Conservation (phyloP, 1,139 yeast genomes). For the Taphrina communis region DNA sequence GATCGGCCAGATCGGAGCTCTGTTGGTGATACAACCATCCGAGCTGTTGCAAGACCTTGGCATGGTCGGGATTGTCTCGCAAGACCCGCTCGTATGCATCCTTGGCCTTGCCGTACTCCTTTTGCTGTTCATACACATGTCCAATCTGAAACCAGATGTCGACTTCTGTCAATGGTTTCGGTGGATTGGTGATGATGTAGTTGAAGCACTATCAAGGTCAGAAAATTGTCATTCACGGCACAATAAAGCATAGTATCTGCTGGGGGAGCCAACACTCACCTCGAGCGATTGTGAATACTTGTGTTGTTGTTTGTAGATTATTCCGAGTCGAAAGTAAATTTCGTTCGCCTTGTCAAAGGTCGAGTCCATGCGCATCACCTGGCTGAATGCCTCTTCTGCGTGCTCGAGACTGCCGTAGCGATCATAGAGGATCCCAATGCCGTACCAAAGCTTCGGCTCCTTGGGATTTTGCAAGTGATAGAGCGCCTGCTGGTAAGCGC, state of each 20-base stretch:
- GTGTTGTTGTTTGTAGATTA: slow-evolving; percentile 92
- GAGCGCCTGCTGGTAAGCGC: slow-evolving; percentile 94
- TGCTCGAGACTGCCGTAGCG: slow-evolving; percentile 94
- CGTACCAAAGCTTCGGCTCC: slow-evolving; percentile 97
- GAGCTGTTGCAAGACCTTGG: slow-evolving; percentile 91
- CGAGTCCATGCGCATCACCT: slow-evolving; percentile 93
- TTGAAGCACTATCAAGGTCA: slow-evolving; percentile 68
- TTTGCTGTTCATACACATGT: slow-evolving; percentile 89
- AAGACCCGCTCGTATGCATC: slow-evolving; percentile 95
- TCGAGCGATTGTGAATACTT: slow-evolving; percentile 82
- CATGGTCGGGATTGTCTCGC: slow-evolving; percentile 88
- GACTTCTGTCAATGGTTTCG: slow-evolving; percentile 92
- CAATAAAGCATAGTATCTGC: too few species aligned
- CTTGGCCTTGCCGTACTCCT: slow-evolving; percentile 87
- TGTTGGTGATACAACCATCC: slow-evolving; percentile 96
- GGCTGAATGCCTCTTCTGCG: slow-evolving; percentile 97
- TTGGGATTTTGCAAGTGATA: slow-evolving; percentile 90
- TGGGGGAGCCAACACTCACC: background rate
- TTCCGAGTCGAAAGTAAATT: slow-evolving; percentile 94
- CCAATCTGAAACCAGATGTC: slow-evolving; percentile 99
- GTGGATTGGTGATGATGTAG: slow-evolving; percentile 87
- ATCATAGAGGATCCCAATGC: slow-evolving; percentile 94
- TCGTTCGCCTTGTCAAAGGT: slow-evolving; percentile 95
- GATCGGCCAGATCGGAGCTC: slow-evolving; percentile 71
- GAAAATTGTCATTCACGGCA: background rate